Evolutionary conservation across 805 yeast genomes (phyloP), one percentile per base, ranked within the genome.

Genomic region (Candida rishiriensis): DNA sequence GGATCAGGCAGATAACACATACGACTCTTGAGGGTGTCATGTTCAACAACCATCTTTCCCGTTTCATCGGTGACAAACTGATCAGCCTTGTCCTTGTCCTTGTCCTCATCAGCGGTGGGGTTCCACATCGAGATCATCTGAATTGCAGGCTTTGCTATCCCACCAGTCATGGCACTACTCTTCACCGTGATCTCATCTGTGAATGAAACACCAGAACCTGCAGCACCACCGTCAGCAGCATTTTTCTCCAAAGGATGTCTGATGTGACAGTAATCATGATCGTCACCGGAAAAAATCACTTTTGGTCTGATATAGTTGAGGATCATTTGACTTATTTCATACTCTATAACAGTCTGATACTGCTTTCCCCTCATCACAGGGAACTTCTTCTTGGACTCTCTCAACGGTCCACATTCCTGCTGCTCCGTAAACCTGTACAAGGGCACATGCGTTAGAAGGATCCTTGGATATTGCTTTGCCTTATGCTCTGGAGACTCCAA

Each of bases 101-200:
- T 15, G 11, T 38, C 34, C 1, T 29, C 34, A 5, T 36, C 46
- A 11, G 44, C 52, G 6, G 17, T 28, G 0, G 67, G 67, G 41
- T 63, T 63, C 63, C 63, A 60, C 21, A 93, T 69, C 0, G 96
- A 80, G 9, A 93, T 61, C 38, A 93, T 62, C 59, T 93, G 97
- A 38, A 89, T 76, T 0, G 96, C 98, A 0, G 99, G 99, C 42
- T 72, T 71, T 40, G 70, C 64, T 33, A 93, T 81, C 0, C 98
- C 98, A 78, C 88, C 87, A 26, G 96, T 89, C 96, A 93, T 87
- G 12, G 97, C 85, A 46, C 85, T 80, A 2, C 95, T 80, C 63
- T 93, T 93, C 26, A 90, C 88, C 0, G 97, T 88, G 50, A 85
- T 80, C 60, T 93, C 99, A 44, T 53, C 57, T 1, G 52, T 34